A percentile compares a stretch with the other conserved stretches of the same genome.
phyloP scores from a whole-genome alignment of 1,284 basidiomycete species.

The Irpex lacteus region DNA sequence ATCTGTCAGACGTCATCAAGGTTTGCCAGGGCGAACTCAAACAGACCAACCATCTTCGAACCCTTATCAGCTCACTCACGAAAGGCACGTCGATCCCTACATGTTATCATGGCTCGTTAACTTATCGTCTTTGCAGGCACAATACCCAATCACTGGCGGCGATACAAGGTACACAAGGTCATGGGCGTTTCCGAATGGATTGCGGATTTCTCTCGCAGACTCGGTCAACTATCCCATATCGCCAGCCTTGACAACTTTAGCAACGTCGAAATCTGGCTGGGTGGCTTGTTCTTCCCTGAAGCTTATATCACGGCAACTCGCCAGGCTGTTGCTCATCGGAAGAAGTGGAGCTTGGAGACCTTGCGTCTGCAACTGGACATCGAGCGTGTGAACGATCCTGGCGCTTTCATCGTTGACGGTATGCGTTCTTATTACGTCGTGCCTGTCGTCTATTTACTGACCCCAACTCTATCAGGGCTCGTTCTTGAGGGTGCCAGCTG shows the following conservation, averaged over 20 bases:
- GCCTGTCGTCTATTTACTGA: neutral
- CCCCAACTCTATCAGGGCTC: slow-evolving; percentile 55
- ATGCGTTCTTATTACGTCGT: slow-evolving; percentile 23
- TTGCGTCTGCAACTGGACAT: slow-evolving; percentile 78
- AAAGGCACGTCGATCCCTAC: slow-evolving; percentile 57
- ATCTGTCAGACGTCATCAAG: slow-evolving; percentile 77
- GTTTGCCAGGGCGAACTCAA: slow-evolving; percentile 87
- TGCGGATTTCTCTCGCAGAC: slow-evolving; percentile 73
- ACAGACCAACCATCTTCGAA: slow-evolving; percentile 92
- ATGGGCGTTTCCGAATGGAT: slow-evolving; percentile 86
- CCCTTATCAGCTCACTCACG: slow-evolving; percentile 82
- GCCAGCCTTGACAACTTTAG: slow-evolving; percentile 63
- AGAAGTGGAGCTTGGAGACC: slow-evolving; percentile 91
- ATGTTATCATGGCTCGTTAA: neutral
- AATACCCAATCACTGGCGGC: slow-evolving; percentile 84
- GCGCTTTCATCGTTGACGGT: slow-evolving; percentile 87
- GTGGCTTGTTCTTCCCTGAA: slow-evolving; percentile 93
- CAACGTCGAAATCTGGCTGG: slow-evolving; percentile 84
- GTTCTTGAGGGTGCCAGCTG: slow-evolving; percentile 84
- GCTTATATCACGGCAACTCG: slow-evolving; percentile 93
- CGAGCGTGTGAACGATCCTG: slow-evolving; percentile 69
- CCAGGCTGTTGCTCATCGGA: slow-evolving; percentile 88
- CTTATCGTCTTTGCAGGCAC: slow-evolving; percentile 51
- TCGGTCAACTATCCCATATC: slow-evolving; percentile 80
- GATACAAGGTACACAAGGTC: slow-evolving; percentile 82